Base-by-base conservation (phyloP, 2,329 filamentous ascomycete species). In the Xylaria sp. region DNA sequence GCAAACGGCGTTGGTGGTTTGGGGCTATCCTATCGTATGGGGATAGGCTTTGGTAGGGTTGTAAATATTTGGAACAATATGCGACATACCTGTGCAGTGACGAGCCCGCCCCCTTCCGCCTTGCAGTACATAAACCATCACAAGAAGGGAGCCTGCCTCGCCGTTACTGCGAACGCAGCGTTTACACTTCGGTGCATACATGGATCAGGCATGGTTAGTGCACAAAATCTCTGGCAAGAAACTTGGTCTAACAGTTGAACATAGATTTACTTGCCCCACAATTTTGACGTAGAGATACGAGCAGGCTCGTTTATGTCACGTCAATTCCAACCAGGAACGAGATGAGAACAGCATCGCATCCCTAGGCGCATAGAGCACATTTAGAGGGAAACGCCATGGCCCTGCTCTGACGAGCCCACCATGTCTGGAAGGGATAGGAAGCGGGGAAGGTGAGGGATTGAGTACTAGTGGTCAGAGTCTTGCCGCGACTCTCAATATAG, bases 1-100 rank as follows among this genome's bases (percentile, higher is more conserved):
- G 67, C 65, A 59, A 67, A 62, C 61, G 71, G 71, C 71, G 71
- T 73, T 73, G 62, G 66, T 60, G 68, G 66, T 68, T 65, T 65
- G 43, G 47, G 44, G 51, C 40, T 58, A 53, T 27, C 37, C 25
- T 46, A 40, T 29, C 27, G 27, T 41, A 43, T 52, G 47, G 63
- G 63, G 58, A 54, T 53, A 58, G 52, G 59, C 51, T 23, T 29
- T 53, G 38, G 63, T 58, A 59, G 38, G 58, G 65, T 52, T 55
- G 57, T 55, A 63, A 47, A 62, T 67, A 53, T 55, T 33, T 38
- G 49, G 44, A 35, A 60, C 49, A 58, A 38, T 52, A 27, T 43
- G 54, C 49, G 60, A 52, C 60, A 58, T 25, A 33, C 57, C 29
- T n/a, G 49, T 46, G 43, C 44, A 17, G 37, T 29, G 53, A 40